Base-by-base conservation (phyloP, 169 alveolate genomes). In the Miamiensis avidus region DNA sequence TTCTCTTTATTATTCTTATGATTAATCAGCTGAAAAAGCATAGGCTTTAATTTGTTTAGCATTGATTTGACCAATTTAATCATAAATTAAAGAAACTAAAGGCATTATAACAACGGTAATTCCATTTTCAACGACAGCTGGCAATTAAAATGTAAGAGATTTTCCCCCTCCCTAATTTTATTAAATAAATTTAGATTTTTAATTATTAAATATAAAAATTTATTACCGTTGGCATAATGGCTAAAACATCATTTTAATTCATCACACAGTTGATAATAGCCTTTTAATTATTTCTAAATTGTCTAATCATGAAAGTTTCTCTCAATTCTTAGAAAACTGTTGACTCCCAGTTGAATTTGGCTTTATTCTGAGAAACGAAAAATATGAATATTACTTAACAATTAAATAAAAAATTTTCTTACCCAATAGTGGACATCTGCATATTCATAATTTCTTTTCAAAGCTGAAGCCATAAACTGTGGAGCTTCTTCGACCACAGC, bases 31-130 rank as follows among this genome's bases (percentile, higher is more conserved):
- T 76, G 89, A 88, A 65, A 89, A 77, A 77, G 88, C 89, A 49
- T 89, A 64, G 16, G 88, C 93, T 82, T 89, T 87, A 26, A 98
- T 93, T 73, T 98, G 97, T 87, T 94, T 89, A 29, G 93, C 92
- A 87, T 89, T 92, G 85, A 98, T 88, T 82, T 95, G 93, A 26
- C 93, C 86, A 76, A 96, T 94, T 86, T 99, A 98, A 89, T 99
- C 99, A 74, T 97, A 97, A 79, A 99, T 98, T 49, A 99, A 93
- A 29, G 99, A 95, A 72, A 99, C 91, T 84, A 98, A 87, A 28
- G 99, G 99, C 97, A 99, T 98, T 33, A 98, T 93, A 0, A 99
- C 99, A 26, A 98, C 91, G 33, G 98, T 97, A n/a, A 96, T 91
- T 31, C 99, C 99, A 75, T 86, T 49, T 93, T 91, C 85, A 86